Conservation (phyloP, 495 filamentous ascomycete genomes). For the Podospora sp. region DNA sequence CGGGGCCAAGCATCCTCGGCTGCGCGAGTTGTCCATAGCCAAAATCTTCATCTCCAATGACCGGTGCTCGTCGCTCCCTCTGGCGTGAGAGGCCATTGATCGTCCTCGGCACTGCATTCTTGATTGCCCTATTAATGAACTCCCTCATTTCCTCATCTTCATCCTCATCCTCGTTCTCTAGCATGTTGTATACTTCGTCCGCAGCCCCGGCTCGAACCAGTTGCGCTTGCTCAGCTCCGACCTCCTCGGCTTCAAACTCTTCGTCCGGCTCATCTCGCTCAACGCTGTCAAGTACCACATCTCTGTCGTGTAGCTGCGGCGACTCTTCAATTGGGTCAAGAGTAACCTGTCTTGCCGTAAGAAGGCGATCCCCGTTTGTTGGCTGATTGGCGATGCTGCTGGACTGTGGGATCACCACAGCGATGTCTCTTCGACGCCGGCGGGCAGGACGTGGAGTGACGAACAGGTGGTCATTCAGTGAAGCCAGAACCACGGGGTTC, state of each 20-base stretch:
- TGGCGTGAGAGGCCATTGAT: conserved; percentile 7
- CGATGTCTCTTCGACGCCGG: background rate
- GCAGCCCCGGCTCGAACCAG: too few species aligned
- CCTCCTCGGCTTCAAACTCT: too few species aligned
- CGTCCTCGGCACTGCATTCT: background rate
- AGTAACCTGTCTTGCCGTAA: background rate
- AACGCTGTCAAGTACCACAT: background rate
- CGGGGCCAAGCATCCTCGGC: background rate
- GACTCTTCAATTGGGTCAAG: background rate
- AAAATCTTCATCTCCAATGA: background rate
- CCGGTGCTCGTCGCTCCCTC: background rate
- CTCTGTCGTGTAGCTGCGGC: background rate
- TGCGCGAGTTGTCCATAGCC: background rate
- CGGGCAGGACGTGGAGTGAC: background rate
- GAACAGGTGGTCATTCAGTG: background rate
- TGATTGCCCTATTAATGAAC: background rate
- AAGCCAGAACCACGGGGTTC: conserved; percentile 1
- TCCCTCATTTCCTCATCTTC: background rate
- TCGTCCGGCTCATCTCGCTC: background rate
- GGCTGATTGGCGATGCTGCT: background rate
- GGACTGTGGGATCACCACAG: background rate
- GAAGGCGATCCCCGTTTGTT: background rate
- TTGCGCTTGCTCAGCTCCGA: background rate
- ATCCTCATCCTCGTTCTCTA: background rate
- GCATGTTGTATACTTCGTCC: too few species aligned